Conservation (phyloP, 805 yeast genomes). For the Sugiyamaella boreocaroliniensis region DNA sequence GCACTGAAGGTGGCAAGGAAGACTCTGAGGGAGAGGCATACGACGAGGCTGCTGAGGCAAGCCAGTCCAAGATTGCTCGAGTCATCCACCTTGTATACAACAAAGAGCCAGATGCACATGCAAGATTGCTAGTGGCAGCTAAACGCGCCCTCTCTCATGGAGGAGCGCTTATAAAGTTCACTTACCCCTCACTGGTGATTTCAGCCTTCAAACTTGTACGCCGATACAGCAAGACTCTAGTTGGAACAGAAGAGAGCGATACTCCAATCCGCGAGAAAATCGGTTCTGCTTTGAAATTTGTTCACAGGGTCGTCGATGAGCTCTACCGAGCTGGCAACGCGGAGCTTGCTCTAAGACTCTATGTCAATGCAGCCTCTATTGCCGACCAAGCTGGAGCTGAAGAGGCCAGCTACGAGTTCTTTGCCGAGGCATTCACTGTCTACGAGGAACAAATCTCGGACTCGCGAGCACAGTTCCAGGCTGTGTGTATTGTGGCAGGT, state of each 20-base stretch:
- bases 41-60: constrained; percentile 24
- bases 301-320: constrained; percentile 65
- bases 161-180: constrained; percentile 48
- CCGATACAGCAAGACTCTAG: constrained; percentile 28
- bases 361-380: constrained; percentile 60
- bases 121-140: constrained; percentile 41
- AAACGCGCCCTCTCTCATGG: constrained; percentile 48
- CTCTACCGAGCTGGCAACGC: constrained; percentile 37
- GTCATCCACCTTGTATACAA: constrained; percentile 57
- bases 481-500: constrained; percentile 45
- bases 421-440: constrained; percentile 77
- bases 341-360: constrained; percentile 37
- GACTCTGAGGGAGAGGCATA: not conserved
- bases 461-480: constrained; percentile 47
- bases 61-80: constrained; percentile 45
- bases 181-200: constrained; percentile 71
- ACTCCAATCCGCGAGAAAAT: constrained; percentile 24
- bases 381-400: constrained; percentile 73
- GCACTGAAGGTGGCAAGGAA: not conserved
- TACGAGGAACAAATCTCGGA: constrained; percentile 63
- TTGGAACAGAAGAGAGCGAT: constrained; percentile 3
- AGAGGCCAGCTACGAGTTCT: constrained; percentile 78
- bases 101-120: constrained; percentile 41
- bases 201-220: constrained; percentile 55
- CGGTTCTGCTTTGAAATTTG: constrained; percentile 61